Percentiles rank a stretch among this genome's conserved stretches.
Conservation (phyloP, 2,329 filamentous ascomycete species). For the Ceratocystiopsis sp. region DNA sequence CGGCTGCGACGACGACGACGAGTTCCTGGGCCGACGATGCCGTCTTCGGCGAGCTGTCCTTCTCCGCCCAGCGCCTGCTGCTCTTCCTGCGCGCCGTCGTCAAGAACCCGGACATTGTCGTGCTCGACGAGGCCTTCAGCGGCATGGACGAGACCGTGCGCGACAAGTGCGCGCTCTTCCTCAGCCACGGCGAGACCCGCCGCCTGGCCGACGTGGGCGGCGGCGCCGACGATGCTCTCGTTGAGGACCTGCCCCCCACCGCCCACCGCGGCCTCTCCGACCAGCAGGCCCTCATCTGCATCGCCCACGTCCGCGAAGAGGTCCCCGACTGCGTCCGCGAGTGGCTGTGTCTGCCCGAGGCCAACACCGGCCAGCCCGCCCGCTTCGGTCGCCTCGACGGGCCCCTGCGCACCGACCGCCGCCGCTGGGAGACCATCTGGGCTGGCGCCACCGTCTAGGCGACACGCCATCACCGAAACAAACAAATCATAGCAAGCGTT, state of each 20-base stretch:
- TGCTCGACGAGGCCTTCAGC: slow-evolving; percentile 77
- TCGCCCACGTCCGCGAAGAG: slow-evolving; percentile 82
- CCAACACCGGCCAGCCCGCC: slow-evolving; percentile 42
- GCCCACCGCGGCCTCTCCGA: slow-evolving; percentile 41
- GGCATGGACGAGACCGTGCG: slow-evolving; percentile 67
- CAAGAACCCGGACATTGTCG: slow-evolving; percentile 64
- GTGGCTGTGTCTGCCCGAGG: slow-evolving; percentile 73
- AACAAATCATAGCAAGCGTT: not conserved
- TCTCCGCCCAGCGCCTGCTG: slow-evolving; percentile 68
- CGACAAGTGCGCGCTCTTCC: slow-evolving; percentile 75
- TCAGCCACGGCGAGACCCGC: slow-evolving; percentile 45
- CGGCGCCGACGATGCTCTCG: slow-evolving; percentile 11
- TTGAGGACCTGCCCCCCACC: slow-evolving; percentile 29
- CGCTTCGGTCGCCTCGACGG: slow-evolving; percentile 48
- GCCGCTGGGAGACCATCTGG: slow-evolving; percentile 52
- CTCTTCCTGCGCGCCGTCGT: slow-evolving; percentile 71
- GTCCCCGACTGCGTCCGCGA: slow-evolving; percentile 69
- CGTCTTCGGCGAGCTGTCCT: slow-evolving; percentile 57
- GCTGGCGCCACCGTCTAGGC: slow-evolving; percentile 8
- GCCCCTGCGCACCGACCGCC: slow-evolving; percentile 38
- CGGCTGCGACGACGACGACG: slow-evolving; percentile 9
- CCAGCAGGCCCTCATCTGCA: slow-evolving; percentile 72
- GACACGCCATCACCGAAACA: too few relatives aligned
- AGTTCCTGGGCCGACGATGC: slow-evolving; percentile 49
- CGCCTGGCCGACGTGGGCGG: slow-evolving; percentile 16